These are phyloP conservation scores for Lipomyces lipofer DNA, from an alignment of 805 yeast genomes.

Conservation along the genomic window DNA sequence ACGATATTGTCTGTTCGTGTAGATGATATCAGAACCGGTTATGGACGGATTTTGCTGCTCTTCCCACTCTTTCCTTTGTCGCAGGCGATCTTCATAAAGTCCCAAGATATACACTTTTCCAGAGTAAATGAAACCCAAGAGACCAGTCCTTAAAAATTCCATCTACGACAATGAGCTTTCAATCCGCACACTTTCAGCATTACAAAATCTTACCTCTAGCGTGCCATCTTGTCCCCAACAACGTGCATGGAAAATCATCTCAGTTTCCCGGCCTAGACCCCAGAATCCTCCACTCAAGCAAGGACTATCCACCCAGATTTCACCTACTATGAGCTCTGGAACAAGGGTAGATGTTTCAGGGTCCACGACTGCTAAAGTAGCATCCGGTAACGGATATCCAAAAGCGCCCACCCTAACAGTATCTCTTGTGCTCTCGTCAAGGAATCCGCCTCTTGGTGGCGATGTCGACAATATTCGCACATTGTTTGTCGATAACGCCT, in stretches of 20 bases:
- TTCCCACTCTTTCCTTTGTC: conserved; percentile 53
- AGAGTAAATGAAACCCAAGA: conserved; percentile 81
- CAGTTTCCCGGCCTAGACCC: conserved; percentile 67
- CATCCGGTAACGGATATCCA: conserved; percentile 93
- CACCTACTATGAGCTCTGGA: conserved; percentile 81
- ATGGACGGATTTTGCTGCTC: conserved; percentile 34
- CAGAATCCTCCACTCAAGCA: conserved; percentile 89
- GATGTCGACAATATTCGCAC: conserved; percentile 63
- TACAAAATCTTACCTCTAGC: conserved; percentile 45
- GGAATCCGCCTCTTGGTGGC: conserved; percentile 46
- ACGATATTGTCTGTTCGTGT: conserved; percentile 39
- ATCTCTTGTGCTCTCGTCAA: conserved; percentile 32
- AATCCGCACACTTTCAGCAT: neutral
- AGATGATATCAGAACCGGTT: neutral
- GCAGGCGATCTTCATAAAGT: conserved; percentile 83
- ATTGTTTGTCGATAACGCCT: conserved; percentile 67
- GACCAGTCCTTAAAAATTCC: conserved; percentile 86
- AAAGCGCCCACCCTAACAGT: conserved; percentile 78
- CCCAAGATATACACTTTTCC: conserved; percentile 90
- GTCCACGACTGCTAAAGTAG: conserved; percentile 88
- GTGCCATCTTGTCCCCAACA: conserved; percentile 72
- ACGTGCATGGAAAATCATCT: conserved; percentile 75
- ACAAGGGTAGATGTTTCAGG: conserved; percentile 83
- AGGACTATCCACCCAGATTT: conserved; percentile 95
- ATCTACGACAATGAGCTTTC: conserved; percentile 39